A percentile compares a stretch with the other conserved stretches of the same genome.
These are phyloP conservation scores for Suhomyces guaymorum DNA, from an alignment of 1,139 yeast species.

Conservation along the genomic window DNA sequence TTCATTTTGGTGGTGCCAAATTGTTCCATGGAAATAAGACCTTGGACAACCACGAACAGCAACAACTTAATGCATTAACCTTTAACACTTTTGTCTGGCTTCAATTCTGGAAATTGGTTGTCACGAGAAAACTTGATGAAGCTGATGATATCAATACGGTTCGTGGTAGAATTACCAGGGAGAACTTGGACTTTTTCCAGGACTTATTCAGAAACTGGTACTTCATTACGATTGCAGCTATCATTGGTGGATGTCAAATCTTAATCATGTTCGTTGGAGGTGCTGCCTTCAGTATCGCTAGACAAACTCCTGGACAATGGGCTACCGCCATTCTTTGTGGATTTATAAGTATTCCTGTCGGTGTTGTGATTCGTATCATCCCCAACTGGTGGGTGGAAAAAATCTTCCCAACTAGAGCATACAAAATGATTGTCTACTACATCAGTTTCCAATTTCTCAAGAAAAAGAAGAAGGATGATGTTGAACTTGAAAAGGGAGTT, in stretches of 20 bases:
- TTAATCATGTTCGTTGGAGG: conserved; percentile 97
- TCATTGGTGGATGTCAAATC: conserved; percentile 83
- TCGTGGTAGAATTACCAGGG: conserved; percentile 56
- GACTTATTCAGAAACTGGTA: conserved; percentile 82
- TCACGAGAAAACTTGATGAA: conserved; percentile 89
- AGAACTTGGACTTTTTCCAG: conserved; percentile 76
- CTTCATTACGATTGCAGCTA: conserved; percentile 65
- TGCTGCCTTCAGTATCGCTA: conserved; percentile 80
- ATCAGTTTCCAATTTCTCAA: conserved; percentile 49
- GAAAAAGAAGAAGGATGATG: conserved; percentile 26
- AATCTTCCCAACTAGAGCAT: conserved; percentile 66
- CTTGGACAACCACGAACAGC: conserved; percentile 47
- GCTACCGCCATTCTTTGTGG: conserved; percentile 86
- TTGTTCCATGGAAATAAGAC: conserved; percentile 52
- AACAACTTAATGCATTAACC: conserved; percentile 77
- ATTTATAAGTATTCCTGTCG: conserved; percentile 76
- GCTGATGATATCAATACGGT: conserved; percentile 64
- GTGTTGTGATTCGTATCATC: conserved; percentile 67
- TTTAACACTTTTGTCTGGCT: conserved; percentile 97
- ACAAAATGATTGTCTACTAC: conserved; percentile 47
- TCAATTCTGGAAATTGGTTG: conserved; percentile 91
- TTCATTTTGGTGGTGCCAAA: conserved; percentile 74
- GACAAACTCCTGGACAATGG: conserved; percentile 87
- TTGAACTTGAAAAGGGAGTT: conserved; percentile 2
- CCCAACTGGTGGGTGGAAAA: conserved; percentile 79